phyloP scores from a whole-genome alignment of 129 eudicot species.

The Logfia minima region DNA sequence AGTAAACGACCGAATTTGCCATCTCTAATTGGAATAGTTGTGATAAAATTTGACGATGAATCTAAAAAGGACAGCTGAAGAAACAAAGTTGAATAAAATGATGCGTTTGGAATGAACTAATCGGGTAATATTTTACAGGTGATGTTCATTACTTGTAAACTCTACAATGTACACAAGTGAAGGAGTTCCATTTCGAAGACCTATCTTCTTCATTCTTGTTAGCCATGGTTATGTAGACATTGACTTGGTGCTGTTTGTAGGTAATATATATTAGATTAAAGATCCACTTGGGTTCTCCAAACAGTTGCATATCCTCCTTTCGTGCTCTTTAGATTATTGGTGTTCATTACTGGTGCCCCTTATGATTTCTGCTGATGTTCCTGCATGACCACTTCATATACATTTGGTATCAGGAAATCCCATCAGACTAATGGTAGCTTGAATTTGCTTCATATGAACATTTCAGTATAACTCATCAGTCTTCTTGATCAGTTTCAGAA shows the following conservation, averaged over 20 bases:
- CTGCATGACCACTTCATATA: slow-evolving; percentile 12
- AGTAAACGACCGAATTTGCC: background rate
- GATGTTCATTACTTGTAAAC: background rate
- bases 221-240: background rate
- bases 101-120: background rate
- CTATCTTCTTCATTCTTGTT: background rate
- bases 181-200: background rate
- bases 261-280: background rate
- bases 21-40: background rate
- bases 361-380: slow-evolving; percentile 15
- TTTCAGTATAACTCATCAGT: slow-evolving; percentile 23
- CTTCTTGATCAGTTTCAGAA: slow-evolving; percentile 48
- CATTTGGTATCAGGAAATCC: slow-evolving; percentile 20
- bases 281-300: slow-evolving; percentile 3
- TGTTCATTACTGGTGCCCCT: background rate
- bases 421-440: slow-evolving; percentile 14
- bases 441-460: slow-evolving; percentile 15
- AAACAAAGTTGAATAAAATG: background rate
- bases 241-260: background rate
- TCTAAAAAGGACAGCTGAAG: background rate
- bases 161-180: background rate
- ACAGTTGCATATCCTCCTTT: background rate
- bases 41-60: background rate
- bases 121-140: background rate
- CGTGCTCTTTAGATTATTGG: background rate